These are phyloP conservation scores for Paramecium tetraurelia DNA, from an alignment of 73 alveolate genomes.

Conservation along the genomic window DNA sequence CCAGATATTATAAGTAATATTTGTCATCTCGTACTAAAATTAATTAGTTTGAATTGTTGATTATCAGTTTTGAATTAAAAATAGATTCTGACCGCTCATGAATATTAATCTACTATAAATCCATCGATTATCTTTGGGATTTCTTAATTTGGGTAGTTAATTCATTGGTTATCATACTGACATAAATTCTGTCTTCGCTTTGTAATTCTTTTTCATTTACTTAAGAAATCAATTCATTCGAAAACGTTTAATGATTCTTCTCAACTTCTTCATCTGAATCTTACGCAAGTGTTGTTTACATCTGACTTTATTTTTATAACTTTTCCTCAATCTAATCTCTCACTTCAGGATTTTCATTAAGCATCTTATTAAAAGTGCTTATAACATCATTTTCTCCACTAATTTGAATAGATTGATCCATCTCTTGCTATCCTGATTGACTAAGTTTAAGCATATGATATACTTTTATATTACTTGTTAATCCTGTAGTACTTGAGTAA, in stretches of 20 bases:
- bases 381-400: background rate
- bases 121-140: background rate
- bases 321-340: background rate
- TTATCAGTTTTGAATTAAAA: background rate
- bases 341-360: background rate
- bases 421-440: background rate
- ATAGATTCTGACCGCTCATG: background rate
- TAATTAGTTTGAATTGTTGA: background rate
- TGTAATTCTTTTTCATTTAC: background rate
- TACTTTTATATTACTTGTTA: background rate
- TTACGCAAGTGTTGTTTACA: background rate
- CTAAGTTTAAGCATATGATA: background rate
- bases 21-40: background rate
- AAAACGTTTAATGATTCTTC: background rate
- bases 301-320: background rate
- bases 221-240: background rate
- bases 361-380: background rate
- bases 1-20: background rate
- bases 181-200: background rate
- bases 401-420: background rate
- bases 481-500: background rate
- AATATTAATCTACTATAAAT: background rate
- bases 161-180: background rate
- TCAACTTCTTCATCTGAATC: background rate
- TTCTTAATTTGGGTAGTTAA: background rate